Evolutionary conservation across 306 rosid genomes (phyloP).

Genomic region (Pyrus bretschneideri): DNA sequence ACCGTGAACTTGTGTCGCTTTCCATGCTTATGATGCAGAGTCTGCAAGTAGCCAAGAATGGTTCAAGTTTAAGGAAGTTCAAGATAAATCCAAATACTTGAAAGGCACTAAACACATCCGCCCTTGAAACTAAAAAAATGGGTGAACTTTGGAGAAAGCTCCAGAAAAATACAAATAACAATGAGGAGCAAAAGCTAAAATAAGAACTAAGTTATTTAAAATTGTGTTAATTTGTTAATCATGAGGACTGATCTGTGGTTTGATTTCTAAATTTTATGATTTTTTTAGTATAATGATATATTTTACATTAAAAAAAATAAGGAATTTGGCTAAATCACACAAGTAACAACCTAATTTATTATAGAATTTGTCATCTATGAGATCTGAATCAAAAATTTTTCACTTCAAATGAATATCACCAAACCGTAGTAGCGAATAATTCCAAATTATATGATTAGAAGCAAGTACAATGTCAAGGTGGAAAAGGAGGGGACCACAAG

Average conservation of each 20-base stretch:
- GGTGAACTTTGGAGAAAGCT: not conserved
- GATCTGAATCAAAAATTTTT: rapidly evolving
- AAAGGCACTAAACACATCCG: not conserved
- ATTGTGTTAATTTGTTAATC: not conserved
- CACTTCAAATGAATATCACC: rapidly evolving
- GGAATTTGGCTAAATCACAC: rapidly evolving
- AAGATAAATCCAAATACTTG: not conserved
- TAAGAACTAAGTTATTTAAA: not conserved
- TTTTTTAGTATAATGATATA: no score
- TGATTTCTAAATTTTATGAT: not conserved
- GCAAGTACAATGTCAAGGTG: not conserved
- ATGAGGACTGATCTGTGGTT: not conserved
- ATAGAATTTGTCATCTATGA: rapidly evolving
- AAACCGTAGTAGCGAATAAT: rapidly evolving
- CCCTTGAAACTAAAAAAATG: not conserved
- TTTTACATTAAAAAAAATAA: no score
- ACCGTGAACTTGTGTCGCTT: not conserved
- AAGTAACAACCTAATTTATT: no score
- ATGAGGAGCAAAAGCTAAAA: not conserved
- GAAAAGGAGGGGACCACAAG: not conserved
- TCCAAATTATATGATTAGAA: not conserved
- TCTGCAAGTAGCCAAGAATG: not conserved
- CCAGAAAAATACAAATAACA: not conserved
- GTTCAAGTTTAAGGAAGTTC: not conserved
- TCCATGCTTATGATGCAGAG: slow-evolving; percentile 7